A percentile compares a stretch with the other conserved stretches of the same genome.
Evolutionary conservation across 441 rosid species (phyloP).

Genomic region (Gossypium schwendimanii): DNA sequence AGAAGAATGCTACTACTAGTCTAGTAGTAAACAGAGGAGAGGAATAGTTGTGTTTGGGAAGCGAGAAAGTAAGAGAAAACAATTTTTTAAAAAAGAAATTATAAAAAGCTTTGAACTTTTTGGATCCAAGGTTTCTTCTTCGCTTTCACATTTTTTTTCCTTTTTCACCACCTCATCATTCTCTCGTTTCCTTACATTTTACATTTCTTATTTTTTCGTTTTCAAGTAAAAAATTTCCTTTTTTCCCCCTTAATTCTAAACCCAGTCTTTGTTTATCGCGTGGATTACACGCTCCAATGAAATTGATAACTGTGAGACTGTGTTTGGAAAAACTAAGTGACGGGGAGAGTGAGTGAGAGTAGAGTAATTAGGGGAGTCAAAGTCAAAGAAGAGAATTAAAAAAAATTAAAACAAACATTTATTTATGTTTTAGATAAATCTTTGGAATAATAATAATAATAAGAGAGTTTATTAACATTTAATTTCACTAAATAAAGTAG

Average conservation of each 20-base stretch:
- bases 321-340: neutral
- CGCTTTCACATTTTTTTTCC: neutral
- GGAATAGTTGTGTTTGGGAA: constrained; percentile 30
- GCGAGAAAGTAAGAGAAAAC: constrained; percentile 26
- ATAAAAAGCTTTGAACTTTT: constrained; percentile 22
- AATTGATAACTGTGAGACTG: neutral
- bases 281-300: neutral
- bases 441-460: neutral
- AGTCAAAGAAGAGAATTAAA: constrained; percentile 17
- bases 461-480: neutral
- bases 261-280: neutral
- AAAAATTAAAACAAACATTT: neutral
- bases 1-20: neutral
- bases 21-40: neutral
- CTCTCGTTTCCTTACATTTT: constrained; percentile 17
- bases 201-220: neutral
- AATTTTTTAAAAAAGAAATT: neutral
- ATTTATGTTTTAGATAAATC: neutral
- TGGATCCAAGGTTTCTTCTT: constrained; percentile 39
- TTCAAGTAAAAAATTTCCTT: neutral
- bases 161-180: constrained; percentile 26
- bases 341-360: neutral
- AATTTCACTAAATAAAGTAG: neutral
- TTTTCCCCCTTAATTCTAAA: neutral
- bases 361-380: constrained; percentile 2